These are phyloP conservation scores for Cryptosporidium sp. DNA, from an alignment of 169 alveolate genomes.

Conservation along the genomic window DNA sequence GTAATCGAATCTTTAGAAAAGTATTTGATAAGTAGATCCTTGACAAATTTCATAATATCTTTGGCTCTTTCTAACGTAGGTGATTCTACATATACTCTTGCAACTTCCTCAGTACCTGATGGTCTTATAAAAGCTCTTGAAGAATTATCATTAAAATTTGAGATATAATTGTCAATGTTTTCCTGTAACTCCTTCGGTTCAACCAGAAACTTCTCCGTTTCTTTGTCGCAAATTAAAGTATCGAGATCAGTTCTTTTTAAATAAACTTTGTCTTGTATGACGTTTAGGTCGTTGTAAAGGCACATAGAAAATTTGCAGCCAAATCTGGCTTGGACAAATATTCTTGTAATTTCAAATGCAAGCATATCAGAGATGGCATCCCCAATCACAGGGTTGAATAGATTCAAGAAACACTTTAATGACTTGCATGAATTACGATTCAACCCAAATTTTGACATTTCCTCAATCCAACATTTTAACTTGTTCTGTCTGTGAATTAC, in stretches of 20 bases:
- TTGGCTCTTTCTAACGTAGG: conserved; percentile 79
- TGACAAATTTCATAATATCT: conserved; percentile 73
- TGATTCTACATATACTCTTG: conserved; percentile 86
- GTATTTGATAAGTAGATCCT: conserved; percentile 21
- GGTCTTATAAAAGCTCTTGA: conserved; percentile 88
- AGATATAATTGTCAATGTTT: conserved; percentile 79
- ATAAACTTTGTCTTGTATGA: conserved; percentile 78
- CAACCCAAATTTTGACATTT: conserved; percentile 76
- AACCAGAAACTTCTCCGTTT: conserved; percentile 75
- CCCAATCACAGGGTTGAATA: conserved; percentile 86
- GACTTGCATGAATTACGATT: neutral
- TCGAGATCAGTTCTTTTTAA: conserved; percentile 42
- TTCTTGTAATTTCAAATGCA: conserved; percentile 83
- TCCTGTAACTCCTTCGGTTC: conserved; percentile 84
- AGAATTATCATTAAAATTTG: conserved; percentile 61
- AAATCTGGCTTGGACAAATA: conserved; percentile 75
- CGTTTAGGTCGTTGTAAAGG: conserved; percentile 84
- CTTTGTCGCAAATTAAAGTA: conserved; percentile 60
- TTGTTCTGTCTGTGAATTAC: conserved; percentile 78
- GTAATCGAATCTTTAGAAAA: neutral
- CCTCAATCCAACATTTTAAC: conserved; percentile 79
- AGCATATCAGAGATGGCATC: conserved; percentile 89
- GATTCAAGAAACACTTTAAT: conserved; percentile 42
- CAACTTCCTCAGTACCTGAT: conserved; percentile 89
- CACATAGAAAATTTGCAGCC: conserved; percentile 79